Conservation (phyloP, 495 filamentous ascomycete genomes). For the Lophiotrema nucula region DNA sequence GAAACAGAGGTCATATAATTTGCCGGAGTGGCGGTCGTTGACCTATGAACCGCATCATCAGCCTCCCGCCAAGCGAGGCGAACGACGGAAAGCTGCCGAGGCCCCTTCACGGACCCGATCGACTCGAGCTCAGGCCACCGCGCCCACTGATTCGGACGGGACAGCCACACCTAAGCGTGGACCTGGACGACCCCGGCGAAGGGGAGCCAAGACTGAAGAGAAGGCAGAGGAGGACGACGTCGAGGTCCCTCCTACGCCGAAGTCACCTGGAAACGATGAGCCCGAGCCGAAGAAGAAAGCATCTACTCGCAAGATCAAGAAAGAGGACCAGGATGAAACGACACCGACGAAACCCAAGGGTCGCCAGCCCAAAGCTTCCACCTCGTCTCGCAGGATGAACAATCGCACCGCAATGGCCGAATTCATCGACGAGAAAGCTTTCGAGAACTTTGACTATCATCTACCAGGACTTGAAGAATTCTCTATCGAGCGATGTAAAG, state of each 20-base stretch:
- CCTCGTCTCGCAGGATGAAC: slow-evolving; percentile 72
- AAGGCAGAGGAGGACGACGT: slow-evolving; percentile 16
- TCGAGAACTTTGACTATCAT: slow-evolving; percentile 84
- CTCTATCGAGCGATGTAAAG: slow-evolving; percentile 85
- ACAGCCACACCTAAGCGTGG: slow-evolving; percentile 20
- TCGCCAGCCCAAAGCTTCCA: slow-evolving; percentile 49
- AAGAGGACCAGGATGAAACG: slow-evolving; percentile 33
- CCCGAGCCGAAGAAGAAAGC: slow-evolving; percentile 28
- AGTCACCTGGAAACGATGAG: slow-evolving; percentile 22
- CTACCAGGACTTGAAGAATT: slow-evolving; percentile 80
- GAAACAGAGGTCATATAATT: slow-evolving; percentile 90
- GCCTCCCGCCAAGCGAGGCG: slow-evolving; percentile 89
- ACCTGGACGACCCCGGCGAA: slow-evolving; percentile 27
- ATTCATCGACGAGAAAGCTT: slow-evolving; percentile 77
- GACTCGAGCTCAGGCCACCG: slow-evolving; percentile 17
- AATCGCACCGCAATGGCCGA: slow-evolving; percentile 72
- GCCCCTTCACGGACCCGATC: slow-evolving; percentile 47
- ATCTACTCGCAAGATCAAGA: slow-evolving; percentile 51
- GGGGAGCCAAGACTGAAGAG: slow-evolving; percentile 1
- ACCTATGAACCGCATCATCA: slow-evolving; percentile 94
- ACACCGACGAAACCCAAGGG: slow-evolving; percentile 30
- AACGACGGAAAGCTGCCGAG: slow-evolving; percentile 70
- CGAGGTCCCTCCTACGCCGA: slow-evolving; percentile 30
- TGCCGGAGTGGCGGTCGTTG: slow-evolving; percentile 90
- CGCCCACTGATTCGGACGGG: slow-evolving; percentile 2